Base-by-base conservation (phyloP, 805 yeast genomes). In the Saturnispora serradocipensis region DNA sequence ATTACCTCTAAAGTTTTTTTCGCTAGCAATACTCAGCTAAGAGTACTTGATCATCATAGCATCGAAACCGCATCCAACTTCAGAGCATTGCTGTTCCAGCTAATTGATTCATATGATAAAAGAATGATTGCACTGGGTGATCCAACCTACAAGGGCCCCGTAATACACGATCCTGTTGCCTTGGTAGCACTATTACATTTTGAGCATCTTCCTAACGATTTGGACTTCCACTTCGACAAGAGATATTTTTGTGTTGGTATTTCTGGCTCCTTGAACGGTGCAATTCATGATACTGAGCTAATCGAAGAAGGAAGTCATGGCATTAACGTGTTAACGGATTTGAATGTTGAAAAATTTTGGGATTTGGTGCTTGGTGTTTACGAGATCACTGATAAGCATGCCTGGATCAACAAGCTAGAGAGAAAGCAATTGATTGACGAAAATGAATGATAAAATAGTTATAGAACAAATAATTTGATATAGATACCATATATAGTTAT, bases 161-260 rank as follows among this genome's bases (percentile, higher is more conserved):
- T 89, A 1, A 73, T 86, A 1, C 95, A 88, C 65, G 96, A 87
- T 64, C 91, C 93, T 1, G 69, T 86, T 48, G 86, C 95, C 0
- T 69, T 85, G 10, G 77, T 76, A 49, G 80, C 80, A 0, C 59
- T 86, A 36, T 64, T 86, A 48, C 77, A 78, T 20, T 63, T 78
- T 48, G 64, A 70, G 48, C 61, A 61, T 11, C 52, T 53, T 4
- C 51, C 50, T 11, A 51, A 54, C 15, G 58, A 58, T 15, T 46
- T 67, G 7, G 56, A 59, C 3, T 59, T 57, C 43, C 49, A 50
- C 24, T 61, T 53, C 45, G 56, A 58, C 16, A 54, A 53, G 40
- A 56, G 56, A 20, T 50, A 49, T 11, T 53, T 66, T 27, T 46
- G 50, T 4, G 59, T 61, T 7, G 39, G 50, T n/a, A 15, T 47